Evolutionary conservation across 768 basidiomycete species (phyloP).

Genomic region (Termitomyces sp.): DNA sequence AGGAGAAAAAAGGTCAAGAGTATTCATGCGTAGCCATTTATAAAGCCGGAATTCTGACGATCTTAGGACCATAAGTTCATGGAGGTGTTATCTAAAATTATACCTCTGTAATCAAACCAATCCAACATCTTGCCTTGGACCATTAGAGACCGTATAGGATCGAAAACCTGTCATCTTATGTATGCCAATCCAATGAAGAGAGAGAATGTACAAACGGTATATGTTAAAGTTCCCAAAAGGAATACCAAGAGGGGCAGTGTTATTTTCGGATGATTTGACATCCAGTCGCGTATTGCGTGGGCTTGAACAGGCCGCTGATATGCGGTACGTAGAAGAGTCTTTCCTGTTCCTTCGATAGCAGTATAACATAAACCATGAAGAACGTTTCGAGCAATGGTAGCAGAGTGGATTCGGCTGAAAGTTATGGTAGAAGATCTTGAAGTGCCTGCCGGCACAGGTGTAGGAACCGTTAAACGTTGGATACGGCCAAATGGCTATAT

Average conservation of each 20-base stretch:
- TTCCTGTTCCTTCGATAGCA: conserved; percentile 25
- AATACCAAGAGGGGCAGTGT: conserved; percentile 79
- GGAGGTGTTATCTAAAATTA: background rate
- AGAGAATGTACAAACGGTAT: conserved; percentile 54
- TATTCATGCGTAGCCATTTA: conserved; percentile 67
- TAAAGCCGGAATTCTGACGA: conserved; percentile 62
- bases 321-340: conserved; percentile 42
- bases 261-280: conserved; percentile 82
- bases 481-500: conserved; percentile 80
- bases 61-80: background rate
- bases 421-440: conserved; percentile 61
- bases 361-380: conserved; percentile 45
- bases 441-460: conserved; percentile 58
- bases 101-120: conserved; percentile 80
- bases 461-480: conserved; percentile 54
- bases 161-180: conserved; percentile 62
- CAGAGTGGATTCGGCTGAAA: conserved; percentile 60
- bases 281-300: conserved; percentile 71
- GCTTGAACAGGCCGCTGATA: conserved; percentile 65
- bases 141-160: conserved; percentile 83
- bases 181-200: background rate
- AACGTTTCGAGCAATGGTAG: conserved; percentile 80
- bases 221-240: conserved; percentile 84
- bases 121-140: conserved; percentile 77
- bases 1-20: conserved; percentile 42